phyloP scores from a whole-genome alignment of 805 yeast species.

The Saccharomycodes ludwigii region DNA sequence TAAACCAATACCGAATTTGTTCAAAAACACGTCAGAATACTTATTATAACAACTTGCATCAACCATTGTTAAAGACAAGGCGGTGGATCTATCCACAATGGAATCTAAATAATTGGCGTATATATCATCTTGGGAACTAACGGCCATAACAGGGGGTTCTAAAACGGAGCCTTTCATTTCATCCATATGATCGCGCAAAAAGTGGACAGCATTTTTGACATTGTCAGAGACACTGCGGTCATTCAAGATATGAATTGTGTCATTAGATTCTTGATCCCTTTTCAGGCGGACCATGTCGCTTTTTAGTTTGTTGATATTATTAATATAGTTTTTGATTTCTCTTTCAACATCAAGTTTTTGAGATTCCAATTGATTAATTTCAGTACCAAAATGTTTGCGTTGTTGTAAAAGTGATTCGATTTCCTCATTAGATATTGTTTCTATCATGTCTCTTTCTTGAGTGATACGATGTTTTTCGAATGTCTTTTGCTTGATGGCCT shows the following conservation, averaged over 20 bases:
- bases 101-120: slow-evolving; percentile 48
- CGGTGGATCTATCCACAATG: slow-evolving; percentile 39
- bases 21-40: slow-evolving; percentile 32
- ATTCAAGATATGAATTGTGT: slow-evolving; percentile 38
- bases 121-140: slow-evolving; percentile 37
- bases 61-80: slow-evolving; percentile 52
- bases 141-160: slow-evolving; percentile 66
- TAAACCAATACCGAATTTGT: slow-evolving; percentile 39
- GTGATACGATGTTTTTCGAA: no score
- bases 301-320: no score
- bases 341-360: slow-evolving; percentile 6
- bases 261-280: slow-evolving; percentile 28
- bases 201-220: slow-evolving; percentile 26
- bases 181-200: slow-evolving; percentile 27
- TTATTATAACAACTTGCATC: slow-evolving; percentile 36
- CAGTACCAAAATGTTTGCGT: no score
- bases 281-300: no score
- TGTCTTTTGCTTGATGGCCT: no score
- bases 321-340: no score
- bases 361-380: no score
- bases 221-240: slow-evolving; percentile 14
- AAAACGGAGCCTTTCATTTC: slow-evolving; percentile 32
- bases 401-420: no score
- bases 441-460: no score
- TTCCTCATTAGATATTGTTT: no score